A percentile compares a stretch with the other conserved stretches of the same genome.
Conservation (phyloP, 257 asterid genomes). For the Parsonsia alboflavescens region DNA sequence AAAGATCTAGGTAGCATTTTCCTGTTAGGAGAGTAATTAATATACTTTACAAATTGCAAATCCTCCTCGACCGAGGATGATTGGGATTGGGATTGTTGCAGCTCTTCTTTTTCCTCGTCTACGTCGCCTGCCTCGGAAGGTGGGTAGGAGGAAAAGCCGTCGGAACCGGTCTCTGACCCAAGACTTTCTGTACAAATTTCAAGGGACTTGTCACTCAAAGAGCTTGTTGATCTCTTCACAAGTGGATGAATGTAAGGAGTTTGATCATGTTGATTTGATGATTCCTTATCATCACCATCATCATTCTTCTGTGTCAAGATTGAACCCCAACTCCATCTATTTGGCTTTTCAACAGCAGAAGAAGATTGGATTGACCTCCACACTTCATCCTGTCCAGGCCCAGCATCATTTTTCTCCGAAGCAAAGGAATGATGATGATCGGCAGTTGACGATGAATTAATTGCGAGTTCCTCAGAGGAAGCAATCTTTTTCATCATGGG, state of each 20-base stretch:
- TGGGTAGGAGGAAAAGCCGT: conserved; percentile 38
- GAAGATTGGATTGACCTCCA: conserved; percentile 39
- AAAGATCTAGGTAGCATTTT: conserved; percentile 40
- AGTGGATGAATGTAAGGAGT: conserved; percentile 59
- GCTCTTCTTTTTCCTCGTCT: conserved; percentile 20
- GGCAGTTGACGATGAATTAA: background rate
- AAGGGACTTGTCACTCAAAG: conserved; percentile 59
- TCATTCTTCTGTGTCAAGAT: conserved; percentile 36
- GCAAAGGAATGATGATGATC: background rate
- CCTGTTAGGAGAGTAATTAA: conserved; percentile 16
- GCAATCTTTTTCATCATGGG: conserved; percentile 24
- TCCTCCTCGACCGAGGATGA: conserved; percentile 8
- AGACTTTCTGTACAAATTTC: conserved; percentile 86
- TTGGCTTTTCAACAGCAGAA: background rate
- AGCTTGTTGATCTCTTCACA: conserved; percentile 40
- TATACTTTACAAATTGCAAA: conserved; percentile 33
- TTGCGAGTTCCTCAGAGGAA: conserved; percentile 28
- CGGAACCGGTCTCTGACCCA: conserved; percentile 87
- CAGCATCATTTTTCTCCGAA: conserved; percentile 17
- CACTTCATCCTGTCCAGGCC: conserved; percentile 38
- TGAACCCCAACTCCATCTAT: conserved; percentile 33
- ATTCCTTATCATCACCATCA: conserved; percentile 5
- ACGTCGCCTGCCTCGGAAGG: conserved; percentile 28
- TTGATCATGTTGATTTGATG: conserved; percentile 14
- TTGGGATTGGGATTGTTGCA: conserved; percentile 6